Base-by-base conservation (phyloP, 2,329 filamentous ascomycete species). In the Gnomoniopsis sp. region DNA sequence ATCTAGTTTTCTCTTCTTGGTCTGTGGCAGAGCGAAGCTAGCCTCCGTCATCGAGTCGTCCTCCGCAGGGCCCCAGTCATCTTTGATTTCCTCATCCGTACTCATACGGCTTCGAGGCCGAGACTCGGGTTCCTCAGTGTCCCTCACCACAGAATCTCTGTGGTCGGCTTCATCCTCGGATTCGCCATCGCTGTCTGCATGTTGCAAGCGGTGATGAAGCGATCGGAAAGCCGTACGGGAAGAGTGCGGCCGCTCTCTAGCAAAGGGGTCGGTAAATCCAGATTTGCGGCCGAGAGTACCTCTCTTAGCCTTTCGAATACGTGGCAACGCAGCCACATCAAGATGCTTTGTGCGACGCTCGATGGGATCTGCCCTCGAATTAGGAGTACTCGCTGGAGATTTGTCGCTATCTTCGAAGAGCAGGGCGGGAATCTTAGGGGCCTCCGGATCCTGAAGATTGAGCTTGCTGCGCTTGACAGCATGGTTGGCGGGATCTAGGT, bases 91-190 rank as follows among this genome's bases (percentile, higher is more conserved):
- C 53, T 86, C 83, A 59, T 88, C 84, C 1, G 81, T 81, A 68
- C 82, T 85, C 79, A 87, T 82, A 46, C 89, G 90, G 71, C 90
- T 96, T 48, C 87, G 86, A 51, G 89, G 89, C 46, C 89, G 85
- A 63, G 90, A 96, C 61, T 95, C 93, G 36, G 87, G 86, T 64
- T 95, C 93, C 69, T 96, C 93, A 0, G 90, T 96, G 69, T 93
- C 91, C 49, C 88, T 82, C 14, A 83, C 85, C 51, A 87, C 74
- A 14, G 88, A 85, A 36, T 76, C 75, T 43, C 77, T 75, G 49
- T 83, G 83, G 63, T 85, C 83, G 1, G 73, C 77, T 57, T 97
- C 92, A 65, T 96, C 93, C 64, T 96, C 93, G 0, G 91, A 96
- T 70, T 97, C 91, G n/a, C 89, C 89, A 46, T 91, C 88, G 63